A percentile compares a stretch with the other conserved stretches of the same genome.
These are phyloP conservation scores for Phytophthora sojae DNA, from an alignment of 352 stramenopile genomes.

Conservation along the genomic window DNA sequence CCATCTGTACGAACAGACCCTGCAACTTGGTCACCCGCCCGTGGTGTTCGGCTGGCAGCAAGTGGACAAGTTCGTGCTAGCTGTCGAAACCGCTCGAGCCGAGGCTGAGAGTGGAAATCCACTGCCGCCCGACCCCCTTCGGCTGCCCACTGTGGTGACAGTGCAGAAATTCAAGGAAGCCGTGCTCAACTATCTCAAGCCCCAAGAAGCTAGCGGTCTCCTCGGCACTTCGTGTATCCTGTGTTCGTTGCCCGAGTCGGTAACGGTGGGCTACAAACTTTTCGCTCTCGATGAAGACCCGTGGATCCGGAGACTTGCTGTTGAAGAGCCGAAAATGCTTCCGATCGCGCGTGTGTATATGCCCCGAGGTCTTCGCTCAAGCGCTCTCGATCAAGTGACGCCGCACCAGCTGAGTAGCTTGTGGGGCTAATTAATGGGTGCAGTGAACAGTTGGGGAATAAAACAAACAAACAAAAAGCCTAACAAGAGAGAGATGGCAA, in stretches of 20 bases:
- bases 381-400: slow-evolving; percentile 25
- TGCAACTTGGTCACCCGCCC: slow-evolving; percentile 20
- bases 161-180: slow-evolving; percentile 31
- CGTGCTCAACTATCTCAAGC: slow-evolving; percentile 21
- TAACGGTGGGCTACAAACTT: slow-evolving; percentile 18
- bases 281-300: slow-evolving; percentile 7
- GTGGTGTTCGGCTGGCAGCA: slow-evolving; percentile 22
- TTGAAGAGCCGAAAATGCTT: slow-evolving; percentile 7
- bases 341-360: slow-evolving; percentile 27
- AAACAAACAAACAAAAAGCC: neutral
- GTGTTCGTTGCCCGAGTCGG: slow-evolving; percentile 22
- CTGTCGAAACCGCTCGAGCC: slow-evolving; percentile 28
- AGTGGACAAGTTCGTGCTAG: slow-evolving; percentile 23
- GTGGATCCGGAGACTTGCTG: slow-evolving; percentile 14
- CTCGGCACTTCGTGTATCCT: slow-evolving; percentile 23
- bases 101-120: slow-evolving; percentile 1
- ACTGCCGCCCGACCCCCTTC: slow-evolving; percentile 18
- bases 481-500: no score
- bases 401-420: slow-evolving; percentile 7
- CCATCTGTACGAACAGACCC: slow-evolving; percentile 10
- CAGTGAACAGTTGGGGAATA: neutral
- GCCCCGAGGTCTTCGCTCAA: slow-evolving; percentile 23
- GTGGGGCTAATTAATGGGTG: slow-evolving; percentile 5
- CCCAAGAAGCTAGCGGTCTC: neutral
- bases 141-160: slow-evolving; percentile 24